Percentiles rank a stretch among this genome's conserved stretches.
phyloP scores from a whole-genome alignment of 108 stramenopile genomes.

The Skeletonema grethae region DNA sequence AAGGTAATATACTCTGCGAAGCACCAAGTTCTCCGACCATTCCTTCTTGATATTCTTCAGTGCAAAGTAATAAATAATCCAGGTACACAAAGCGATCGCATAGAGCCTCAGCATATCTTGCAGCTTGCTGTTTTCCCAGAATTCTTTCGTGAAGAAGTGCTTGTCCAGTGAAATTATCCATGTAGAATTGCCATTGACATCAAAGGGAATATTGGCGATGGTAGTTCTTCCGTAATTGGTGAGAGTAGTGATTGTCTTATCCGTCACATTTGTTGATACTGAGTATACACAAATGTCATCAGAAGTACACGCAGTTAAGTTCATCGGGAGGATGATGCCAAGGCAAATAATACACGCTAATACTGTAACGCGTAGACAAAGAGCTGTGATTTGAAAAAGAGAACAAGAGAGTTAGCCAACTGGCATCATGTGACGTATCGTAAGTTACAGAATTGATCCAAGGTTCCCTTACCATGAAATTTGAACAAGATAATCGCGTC shows the following conservation, averaged over 20 bases:
- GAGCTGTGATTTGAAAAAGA: conserved; percentile 1
- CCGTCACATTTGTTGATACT: neutral
- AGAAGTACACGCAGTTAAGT: conserved; percentile 52
- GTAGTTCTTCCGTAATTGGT: conserved; percentile 82
- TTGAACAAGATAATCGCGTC: conserved; percentile 83
- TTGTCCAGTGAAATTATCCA: neutral
- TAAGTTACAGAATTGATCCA: neutral
- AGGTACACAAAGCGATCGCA: conserved; percentile 54
- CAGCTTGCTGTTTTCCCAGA: conserved; percentile 23
- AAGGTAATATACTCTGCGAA: conserved; percentile 84
- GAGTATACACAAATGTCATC: conserved; percentile 6
- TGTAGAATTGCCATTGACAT: neutral
- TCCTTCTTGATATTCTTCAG: conserved; percentile 55
- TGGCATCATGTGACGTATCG: neutral
- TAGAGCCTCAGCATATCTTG: conserved; percentile 52
- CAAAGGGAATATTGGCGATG: conserved; percentile 64
- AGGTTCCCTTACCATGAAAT: conserved; percentile 66
- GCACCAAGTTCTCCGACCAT: conserved; percentile 73
- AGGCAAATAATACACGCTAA: conserved; percentile 63
- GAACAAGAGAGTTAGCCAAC: neutral
- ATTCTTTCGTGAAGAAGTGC: conserved; percentile 38
- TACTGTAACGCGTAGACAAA: conserved; percentile 63
- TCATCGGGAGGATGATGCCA: conserved; percentile 68
- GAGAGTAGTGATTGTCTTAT: conserved; percentile 29
- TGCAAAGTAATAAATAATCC: conserved; percentile 63